Conservation (phyloP, 2,329 filamentous ascomycete genomes). For the Fusarium odoratissimum region DNA sequence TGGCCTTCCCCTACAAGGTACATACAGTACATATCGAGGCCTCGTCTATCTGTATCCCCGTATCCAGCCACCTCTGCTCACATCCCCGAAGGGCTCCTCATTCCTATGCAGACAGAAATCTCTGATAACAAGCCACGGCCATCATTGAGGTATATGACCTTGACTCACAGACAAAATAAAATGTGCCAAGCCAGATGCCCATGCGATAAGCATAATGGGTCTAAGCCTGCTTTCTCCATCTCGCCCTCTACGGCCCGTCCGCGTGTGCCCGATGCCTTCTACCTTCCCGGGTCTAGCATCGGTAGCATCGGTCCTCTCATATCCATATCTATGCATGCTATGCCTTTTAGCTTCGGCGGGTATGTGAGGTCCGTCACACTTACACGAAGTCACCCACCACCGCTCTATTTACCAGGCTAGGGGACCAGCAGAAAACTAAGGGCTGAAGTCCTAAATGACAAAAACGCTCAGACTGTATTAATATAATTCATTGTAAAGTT, state of each 20-base stretch:
- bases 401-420: slow-evolving; percentile 10
- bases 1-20: slow-evolving; percentile 21
- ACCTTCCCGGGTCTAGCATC: slow-evolving; percentile 35
- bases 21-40: slow-evolving; percentile 29
- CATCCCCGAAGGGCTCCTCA: slow-evolving; percentile 22
- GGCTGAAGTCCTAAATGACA: neutral
- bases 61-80: slow-evolving; percentile 27
- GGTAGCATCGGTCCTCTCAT: slow-evolving; percentile 35
- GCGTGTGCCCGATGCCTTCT: slow-evolving; percentile 38
- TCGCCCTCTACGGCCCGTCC: slow-evolving; percentile 45
- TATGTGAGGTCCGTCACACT: slow-evolving; percentile 46
- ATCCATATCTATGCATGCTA: slow-evolving; percentile 44
- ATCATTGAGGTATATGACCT: neutral
- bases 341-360: slow-evolving; percentile 46
- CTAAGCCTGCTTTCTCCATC: slow-evolving; percentile 26
- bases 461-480: neutral
- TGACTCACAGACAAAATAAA: slow-evolving; percentile 2
- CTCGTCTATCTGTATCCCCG: slow-evolving; percentile 26
- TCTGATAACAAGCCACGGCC: slow-evolving; percentile 8
- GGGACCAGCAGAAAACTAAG: neutral
- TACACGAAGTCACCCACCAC: slow-evolving; percentile 11
- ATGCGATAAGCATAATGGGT: slow-evolving; percentile 31
- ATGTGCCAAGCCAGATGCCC: neutral
- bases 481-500: neutral
- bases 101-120: slow-evolving; percentile 33